These are phyloP conservation scores for Macadamia integrifolia DNA, from an alignment of 164 flowering plant genomes.

Conservation along the genomic window DNA sequence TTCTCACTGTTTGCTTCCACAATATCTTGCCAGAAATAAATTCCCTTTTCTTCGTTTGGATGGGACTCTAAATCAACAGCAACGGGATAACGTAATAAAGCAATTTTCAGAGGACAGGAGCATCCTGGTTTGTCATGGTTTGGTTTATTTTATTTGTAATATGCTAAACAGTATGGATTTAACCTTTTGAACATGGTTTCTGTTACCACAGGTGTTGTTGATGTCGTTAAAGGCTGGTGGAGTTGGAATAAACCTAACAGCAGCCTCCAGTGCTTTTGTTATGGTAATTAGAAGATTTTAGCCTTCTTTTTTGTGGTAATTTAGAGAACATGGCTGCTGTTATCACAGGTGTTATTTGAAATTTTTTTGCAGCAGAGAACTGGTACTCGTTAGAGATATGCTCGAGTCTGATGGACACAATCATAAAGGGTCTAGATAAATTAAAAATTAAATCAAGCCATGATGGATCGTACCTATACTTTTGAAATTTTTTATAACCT, in stretches of 20 bases:
- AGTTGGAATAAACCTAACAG: conserved; percentile 93
- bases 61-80: conserved; percentile 87
- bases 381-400: too few species aligned
- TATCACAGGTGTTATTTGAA: not conserved
- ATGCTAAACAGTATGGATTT: not conserved
- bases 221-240: conserved; percentile 99
- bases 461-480: too few species aligned
- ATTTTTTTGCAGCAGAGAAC: not conserved
- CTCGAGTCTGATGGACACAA: too few species aligned
- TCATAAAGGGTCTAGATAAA: too few species aligned
- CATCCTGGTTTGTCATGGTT: conserved; percentile 47
- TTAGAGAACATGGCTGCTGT: too few species aligned
- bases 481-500: too few species aligned
- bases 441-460: too few species aligned
- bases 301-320: not conserved
- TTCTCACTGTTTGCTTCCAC: not conserved
- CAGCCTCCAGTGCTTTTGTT: conserved; percentile 92
- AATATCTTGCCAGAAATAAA: conserved; percentile 46
- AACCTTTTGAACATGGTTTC: conserved; percentile 5
- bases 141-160: not conserved
- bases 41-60: conserved; percentile 80
- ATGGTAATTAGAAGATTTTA: conserved; percentile 45
- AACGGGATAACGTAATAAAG: conserved; percentile 81
- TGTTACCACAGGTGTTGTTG: conserved; percentile 56
- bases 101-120: conserved; percentile 76